Base-by-base conservation (phyloP, 495 filamentous ascomycete genomes). In the Penicillium canariense region DNA sequence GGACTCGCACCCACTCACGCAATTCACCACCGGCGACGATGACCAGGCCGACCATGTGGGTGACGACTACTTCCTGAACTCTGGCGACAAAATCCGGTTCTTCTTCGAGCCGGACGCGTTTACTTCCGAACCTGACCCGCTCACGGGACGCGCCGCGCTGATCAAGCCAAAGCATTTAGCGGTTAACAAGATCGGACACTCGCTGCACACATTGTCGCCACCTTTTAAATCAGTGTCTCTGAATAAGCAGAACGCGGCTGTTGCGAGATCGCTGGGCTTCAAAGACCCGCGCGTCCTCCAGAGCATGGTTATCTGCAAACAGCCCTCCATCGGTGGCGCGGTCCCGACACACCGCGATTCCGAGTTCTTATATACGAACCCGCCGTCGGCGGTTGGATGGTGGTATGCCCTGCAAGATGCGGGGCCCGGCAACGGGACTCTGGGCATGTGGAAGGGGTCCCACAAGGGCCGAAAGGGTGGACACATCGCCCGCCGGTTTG, bases 231-330 rank as follows among this genome's bases (percentile, higher is more conserved):
- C 76, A 0, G 78, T 90, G 0, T 81, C 85, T 52, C 61, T 86
- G 45, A 75, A 75, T 54, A 27, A 63, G 28, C 63, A 72, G 14
- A 80, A 87, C 61, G 83, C 83, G 1, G 79, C 77, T 12, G 85
- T 98, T 22, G 91, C 92, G 6, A 71, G 71, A 14, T 78, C 77
- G 1, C 72, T 98, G 11, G 84, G 86, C 1, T 96, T 96, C 71
- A 52, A 49, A 0, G 86, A 94, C 63, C 91, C 94, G 0, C 72
- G 76, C 31, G 79, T 88, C 1, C 76, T 98, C 54, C 94, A 98
- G 76, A 91, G 87, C 61, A 98, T 98, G 94, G 80, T 97, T 7
- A 98, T 98, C 58, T 96, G 90, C 81, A 98, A 98, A 67, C 94
- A 97, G 71, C 93, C 94, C 7, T 88, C 91, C 67, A 97, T 98